Percentiles rank a stretch among this genome's conserved stretches.
phyloP scores from a whole-genome alignment of 768 basidiomycete species.

The Mycena indigotica region DNA sequence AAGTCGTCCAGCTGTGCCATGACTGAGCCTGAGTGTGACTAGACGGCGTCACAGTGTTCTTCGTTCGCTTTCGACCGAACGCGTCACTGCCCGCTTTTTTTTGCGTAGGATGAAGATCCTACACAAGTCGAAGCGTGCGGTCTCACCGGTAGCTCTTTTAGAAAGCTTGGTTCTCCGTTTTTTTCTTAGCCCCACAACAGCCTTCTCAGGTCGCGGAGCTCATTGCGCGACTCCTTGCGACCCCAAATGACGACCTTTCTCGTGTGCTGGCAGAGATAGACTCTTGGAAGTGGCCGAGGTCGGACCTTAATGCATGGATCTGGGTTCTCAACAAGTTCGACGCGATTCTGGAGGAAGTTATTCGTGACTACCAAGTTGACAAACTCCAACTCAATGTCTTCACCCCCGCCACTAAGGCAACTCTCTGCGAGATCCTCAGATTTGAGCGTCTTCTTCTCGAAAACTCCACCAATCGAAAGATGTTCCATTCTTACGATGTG shows the following conservation, averaged over 20 bases:
- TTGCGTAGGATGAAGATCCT: slow-evolving; percentile 84
- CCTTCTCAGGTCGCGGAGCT: slow-evolving; percentile 76
- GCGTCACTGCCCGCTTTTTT: slow-evolving; percentile 36
- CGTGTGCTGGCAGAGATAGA: slow-evolving; percentile 69
- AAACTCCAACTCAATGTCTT: slow-evolving; percentile 82
- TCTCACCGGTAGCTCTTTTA: slow-evolving; percentile 67
- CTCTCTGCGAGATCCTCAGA: slow-evolving; percentile 78
- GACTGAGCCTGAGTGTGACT: too few species aligned
- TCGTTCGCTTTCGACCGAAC: neutral
- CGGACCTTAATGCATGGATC: slow-evolving; percentile 96
- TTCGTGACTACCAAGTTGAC: slow-evolving; percentile 84
- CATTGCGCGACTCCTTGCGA: slow-evolving; percentile 67
- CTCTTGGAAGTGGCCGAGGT: slow-evolving; percentile 92
- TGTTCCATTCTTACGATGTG: slow-evolving; percentile 96
- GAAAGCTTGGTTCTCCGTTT: slow-evolving; percentile 20
- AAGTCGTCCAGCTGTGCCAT: neutral
- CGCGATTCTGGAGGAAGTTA: slow-evolving; percentile 77
- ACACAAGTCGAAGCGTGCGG: slow-evolving; percentile 80
- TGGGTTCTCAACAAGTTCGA: slow-evolving; percentile 96
- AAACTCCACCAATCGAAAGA: slow-evolving; percentile 97
- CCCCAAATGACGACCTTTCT: slow-evolving; percentile 72
- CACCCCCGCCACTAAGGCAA: slow-evolving; percentile 69
- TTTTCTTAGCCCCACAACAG: slow-evolving; percentile 24
- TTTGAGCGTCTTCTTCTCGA: slow-evolving; percentile 91
- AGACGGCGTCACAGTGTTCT: neutral